These are phyloP conservation scores for Isabelozyma gotoi DNA, from an alignment of 805 yeast species.

Conservation along the genomic window DNA sequence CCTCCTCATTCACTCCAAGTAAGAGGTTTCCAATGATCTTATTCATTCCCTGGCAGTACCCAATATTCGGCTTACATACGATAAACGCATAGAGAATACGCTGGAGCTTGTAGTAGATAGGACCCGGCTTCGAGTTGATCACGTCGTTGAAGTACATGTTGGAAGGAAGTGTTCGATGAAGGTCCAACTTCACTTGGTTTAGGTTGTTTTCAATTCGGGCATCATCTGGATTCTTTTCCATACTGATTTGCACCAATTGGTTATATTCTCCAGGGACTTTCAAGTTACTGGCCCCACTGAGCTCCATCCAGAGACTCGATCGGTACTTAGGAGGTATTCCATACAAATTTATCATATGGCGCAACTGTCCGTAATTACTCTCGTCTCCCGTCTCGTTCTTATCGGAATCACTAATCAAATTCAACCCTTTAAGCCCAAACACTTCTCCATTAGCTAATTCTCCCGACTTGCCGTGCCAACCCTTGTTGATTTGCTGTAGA, in stretches of 20 bases:
- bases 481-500: slow-evolving; percentile 29
- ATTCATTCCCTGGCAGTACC: slow-evolving; percentile 64
- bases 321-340: slow-evolving; percentile 54
- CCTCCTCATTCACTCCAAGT: slow-evolving; percentile 38
- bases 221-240: slow-evolving; percentile 2
- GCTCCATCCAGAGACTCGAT: slow-evolving; percentile 50
- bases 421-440: slow-evolving; percentile 41
- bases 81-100: slow-evolving; percentile 51
- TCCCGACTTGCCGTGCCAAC: slow-evolving; percentile 9
- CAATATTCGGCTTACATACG: slow-evolving; percentile 45
- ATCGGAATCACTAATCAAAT: slow-evolving; percentile 15
- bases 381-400: background rate
- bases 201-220: slow-evolving; percentile 30
- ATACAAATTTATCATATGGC: slow-evolving; percentile 30
- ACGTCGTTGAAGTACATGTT: slow-evolving; percentile 47
- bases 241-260: slow-evolving; percentile 19
- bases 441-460: slow-evolving; percentile 18
- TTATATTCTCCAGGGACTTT: slow-evolving; percentile 49
- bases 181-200: slow-evolving; percentile 51
- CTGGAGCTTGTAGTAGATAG: slow-evolving; percentile 48
- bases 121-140: slow-evolving; percentile 46
- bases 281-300: slow-evolving; percentile 48
- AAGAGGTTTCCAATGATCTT: slow-evolving; percentile 54
- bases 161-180: slow-evolving; percentile 55
- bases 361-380: slow-evolving; percentile 18